Base-by-base conservation (phyloP, 805 yeast species). In the Candida pseudoglaebosa region DNA sequence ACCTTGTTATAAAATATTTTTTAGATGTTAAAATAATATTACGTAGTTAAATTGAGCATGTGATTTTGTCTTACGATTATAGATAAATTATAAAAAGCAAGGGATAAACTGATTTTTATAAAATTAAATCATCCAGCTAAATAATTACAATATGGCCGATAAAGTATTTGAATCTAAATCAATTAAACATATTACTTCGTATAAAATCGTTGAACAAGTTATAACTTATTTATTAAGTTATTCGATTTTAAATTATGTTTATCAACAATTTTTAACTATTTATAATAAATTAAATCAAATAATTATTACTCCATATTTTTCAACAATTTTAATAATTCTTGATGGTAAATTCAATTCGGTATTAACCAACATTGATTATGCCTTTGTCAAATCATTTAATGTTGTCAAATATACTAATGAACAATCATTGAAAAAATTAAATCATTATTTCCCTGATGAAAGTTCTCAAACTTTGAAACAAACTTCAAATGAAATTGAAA, bases 111-210 rank as follows among this genome's bases (percentile, higher is more conserved):
- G 12, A 22, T 22, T 8, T 8, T 8, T 22, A 22, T 8, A 22
- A 8, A 22, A 22, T 8, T 22, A 22, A 22, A 22, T n/a, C 28
- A 29, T 20, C 20, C 16, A 20, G 17, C 19, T 28, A 28, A 43
- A 12, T 42, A 47, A 37, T 22, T 35, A 14, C 7, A 37, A 9
- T 3, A 43, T 40, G 17, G 16, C 34, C 48, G 19, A 28, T 14
- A 49, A 42, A 40, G 46, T 54, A 29, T 61, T 62, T 45, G 43
- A 56, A 21, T 65, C 71, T 33, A 53, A 59, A 45, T 48, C 70
- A 12, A 32, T 62, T 24, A 44, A 47, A 26, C 72, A 68, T 48
- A 39, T 68, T 34, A 45, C 48, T 28, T 49, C 61, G 3, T 68
- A 67, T 50, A 40, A 60, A 6, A 37, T 53, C n/a, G 60, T 67